Evolutionary conservation across 495 filamentous ascomycete species (phyloP).

Genomic region (Penicillium verhagenii): DNA sequence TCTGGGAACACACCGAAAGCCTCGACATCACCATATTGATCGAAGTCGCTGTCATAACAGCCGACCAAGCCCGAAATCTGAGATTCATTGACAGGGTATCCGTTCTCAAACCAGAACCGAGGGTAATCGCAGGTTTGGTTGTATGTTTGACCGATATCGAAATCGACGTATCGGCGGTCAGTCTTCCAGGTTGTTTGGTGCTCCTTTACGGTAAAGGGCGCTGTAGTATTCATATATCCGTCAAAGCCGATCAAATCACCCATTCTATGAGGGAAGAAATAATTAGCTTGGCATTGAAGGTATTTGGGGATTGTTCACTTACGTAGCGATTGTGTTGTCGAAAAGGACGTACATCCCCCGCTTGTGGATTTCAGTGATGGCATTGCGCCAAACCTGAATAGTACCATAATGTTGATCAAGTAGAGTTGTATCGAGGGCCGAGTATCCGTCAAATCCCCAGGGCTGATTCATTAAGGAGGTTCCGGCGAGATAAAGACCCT

Average conservation of each 20-base stretch:
- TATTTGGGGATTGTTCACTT: conserved; percentile 25
- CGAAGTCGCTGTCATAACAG: conserved; percentile 70
- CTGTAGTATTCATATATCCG: conserved; percentile 61
- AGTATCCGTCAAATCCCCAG: conserved; percentile 66
- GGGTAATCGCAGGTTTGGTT: conserved; percentile 61
- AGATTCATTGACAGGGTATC: conserved; percentile 48
- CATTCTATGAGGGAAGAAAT: conserved; percentile 37
- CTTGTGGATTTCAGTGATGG: conserved; percentile 62
- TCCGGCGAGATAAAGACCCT: conserved; percentile 69
- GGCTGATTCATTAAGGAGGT: conserved; percentile 68
- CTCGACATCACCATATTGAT: conserved; percentile 66
- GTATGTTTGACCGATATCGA: conserved; percentile 54
- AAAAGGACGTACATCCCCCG: conserved; percentile 69
- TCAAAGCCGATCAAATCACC: conserved; percentile 68
- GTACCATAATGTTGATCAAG: conserved; percentile 67
- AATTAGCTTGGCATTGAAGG: not conserved
- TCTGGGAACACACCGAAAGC: conserved; percentile 68
- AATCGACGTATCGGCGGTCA: conserved; percentile 59
- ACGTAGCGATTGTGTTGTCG: conserved; percentile 72
- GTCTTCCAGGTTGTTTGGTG: conserved; percentile 58
- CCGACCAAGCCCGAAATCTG: conserved; percentile 48
- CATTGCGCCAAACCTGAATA: conserved; percentile 60
- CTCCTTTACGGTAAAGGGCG: conserved; percentile 57
- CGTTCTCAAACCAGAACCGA: conserved; percentile 64
- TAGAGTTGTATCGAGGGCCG: conserved; percentile 65